phyloP scores from a whole-genome alignment of 1,139 yeast species.

The Yamadazyma jaroonii region DNA sequence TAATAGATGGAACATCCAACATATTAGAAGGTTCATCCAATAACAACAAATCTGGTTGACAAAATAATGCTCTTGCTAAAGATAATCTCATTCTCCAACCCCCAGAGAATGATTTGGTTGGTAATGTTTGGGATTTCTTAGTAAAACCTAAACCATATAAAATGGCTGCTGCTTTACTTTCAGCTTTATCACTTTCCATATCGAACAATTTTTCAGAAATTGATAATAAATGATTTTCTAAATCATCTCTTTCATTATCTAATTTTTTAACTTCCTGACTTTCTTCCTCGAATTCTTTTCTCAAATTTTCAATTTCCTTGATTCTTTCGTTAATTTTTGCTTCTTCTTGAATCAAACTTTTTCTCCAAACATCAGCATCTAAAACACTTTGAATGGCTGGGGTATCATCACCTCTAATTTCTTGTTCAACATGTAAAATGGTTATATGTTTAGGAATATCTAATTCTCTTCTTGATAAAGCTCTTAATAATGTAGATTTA shows the following conservation, averaged over 20 bases:
- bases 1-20: constrained; percentile 99
- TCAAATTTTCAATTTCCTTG: constrained; percentile 66
- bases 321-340: constrained; percentile 69
- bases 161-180: constrained; percentile 95
- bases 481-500: constrained; percentile 89
- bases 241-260: constrained; percentile 86
- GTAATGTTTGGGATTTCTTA: constrained; percentile 72
- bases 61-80: constrained; percentile 95
- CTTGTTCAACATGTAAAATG: constrained; percentile 96
- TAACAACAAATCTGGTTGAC: constrained; percentile 89
- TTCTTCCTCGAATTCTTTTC: constrained; percentile 75
- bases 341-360: constrained; percentile 79
- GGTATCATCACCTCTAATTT: constrained; percentile 89
- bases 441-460: constrained; percentile 94
- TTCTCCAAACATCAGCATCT: constrained; percentile 99
- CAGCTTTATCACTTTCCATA: constrained; percentile 97
- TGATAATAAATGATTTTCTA: constrained; percentile 73
- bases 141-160: constrained; percentile 91
- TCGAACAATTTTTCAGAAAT: constrained; percentile 80
- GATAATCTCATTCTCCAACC: constrained; percentile 99
- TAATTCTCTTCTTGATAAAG: constrained; percentile 89
- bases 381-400: constrained; percentile 88
- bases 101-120: constrained; percentile 94
- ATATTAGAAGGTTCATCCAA: constrained; percentile 99
- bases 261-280: constrained; percentile 73